Base-by-base conservation (phyloP, 2,329 filamentous ascomycete genomes). In the Biscogniauxia mediterranea region DNA sequence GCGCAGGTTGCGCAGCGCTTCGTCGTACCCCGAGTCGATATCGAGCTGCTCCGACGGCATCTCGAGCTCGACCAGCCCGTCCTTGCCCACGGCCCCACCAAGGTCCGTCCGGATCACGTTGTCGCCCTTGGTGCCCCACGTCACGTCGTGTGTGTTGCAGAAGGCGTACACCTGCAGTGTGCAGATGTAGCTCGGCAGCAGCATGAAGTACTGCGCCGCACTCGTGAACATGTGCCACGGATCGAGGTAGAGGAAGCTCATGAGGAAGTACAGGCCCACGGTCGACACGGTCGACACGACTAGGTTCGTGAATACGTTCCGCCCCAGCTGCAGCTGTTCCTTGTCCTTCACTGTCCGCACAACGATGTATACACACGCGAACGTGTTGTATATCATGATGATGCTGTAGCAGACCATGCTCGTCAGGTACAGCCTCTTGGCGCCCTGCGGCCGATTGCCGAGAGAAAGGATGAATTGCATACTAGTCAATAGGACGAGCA, bases 141-240 rank as follows among this genome's bases (percentile, higher is more conserved):
- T 96, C 20, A 99, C 93, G 75, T 99, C 95, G 84, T 99, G 95
- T 0, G 94, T 96, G 80, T 99, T 99, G 82, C 95, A 98, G 78
- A 99, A 99, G 52, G 95, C 95, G 78, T 99, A 99, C 20, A 98
- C 93, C 77, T 99, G 95, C 2, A 99, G 84, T 0, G 92, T 98
- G 80, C 95, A 98, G 77, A 99, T 96, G 80, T 98, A 99, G 49
- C 84, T 89, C 0, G 95, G 95, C 42, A 99, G 83, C 25, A 99
- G 87, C 54, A 93, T 84, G 75, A 99, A 97, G 81, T 99, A 99
- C 75, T 97, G 93, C 0, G 83, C 86, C 0, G 91, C 88, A 0
- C 89, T 94, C 13, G 95, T 99, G 79, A 99, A 90, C 91, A 99
- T 95, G 81, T 99, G 95, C 95, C 95, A 99, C 0, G 95, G 95